phyloP scores from a whole-genome alignment of 2,329 filamentous ascomycete species.

The Beauveria bassiana region DNA sequence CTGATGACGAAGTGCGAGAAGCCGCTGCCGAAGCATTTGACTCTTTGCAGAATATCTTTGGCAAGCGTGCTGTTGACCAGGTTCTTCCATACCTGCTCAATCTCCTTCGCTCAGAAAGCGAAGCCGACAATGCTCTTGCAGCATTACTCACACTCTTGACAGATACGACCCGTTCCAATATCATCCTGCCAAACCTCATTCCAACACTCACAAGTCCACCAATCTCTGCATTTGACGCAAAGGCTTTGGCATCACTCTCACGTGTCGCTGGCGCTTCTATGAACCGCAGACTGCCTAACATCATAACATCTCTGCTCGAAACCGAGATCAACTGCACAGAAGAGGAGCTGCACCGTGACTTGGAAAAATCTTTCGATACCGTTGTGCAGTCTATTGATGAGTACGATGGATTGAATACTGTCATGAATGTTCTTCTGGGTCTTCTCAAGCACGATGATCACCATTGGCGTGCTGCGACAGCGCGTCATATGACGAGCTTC shows the following conservation, averaged over 20 bases:
- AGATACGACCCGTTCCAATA: constrained; percentile 87
- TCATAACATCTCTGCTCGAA: constrained; percentile 91
- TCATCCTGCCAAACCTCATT: constrained; percentile 92
- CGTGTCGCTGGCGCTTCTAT: constrained; percentile 86
- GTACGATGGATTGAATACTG: constrained; percentile 87
- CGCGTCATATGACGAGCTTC: constrained; percentile 76
- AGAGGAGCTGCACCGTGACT: constrained; percentile 61
- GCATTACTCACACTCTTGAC: constrained; percentile 91
- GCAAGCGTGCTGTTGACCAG: constrained; percentile 91
- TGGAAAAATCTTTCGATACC: constrained; percentile 76
- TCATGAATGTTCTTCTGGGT: constrained; percentile 86
- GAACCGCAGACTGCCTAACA: constrained; percentile 80
- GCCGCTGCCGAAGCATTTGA: constrained; percentile 97
- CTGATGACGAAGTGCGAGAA: constrained; percentile 82
- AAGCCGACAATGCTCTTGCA: constrained; percentile 86
- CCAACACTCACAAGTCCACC: constrained; percentile 85
- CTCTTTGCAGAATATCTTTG: constrained; percentile 83
- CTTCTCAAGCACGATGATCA: constrained; percentile 93
- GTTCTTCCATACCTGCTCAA: constrained; percentile 88
- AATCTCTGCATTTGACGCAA: constrained; percentile 91
- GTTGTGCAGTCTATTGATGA: constrained; percentile 92
- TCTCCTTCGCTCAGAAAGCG: constrained; percentile 75
- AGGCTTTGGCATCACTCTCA: constrained; percentile 83
- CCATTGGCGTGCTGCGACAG: constrained; percentile 68
- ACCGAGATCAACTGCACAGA: constrained; percentile 75